Evolutionary conservation across 2,329 filamentous ascomycete species (phyloP).

Genomic region (Fusarium virguliforme): DNA sequence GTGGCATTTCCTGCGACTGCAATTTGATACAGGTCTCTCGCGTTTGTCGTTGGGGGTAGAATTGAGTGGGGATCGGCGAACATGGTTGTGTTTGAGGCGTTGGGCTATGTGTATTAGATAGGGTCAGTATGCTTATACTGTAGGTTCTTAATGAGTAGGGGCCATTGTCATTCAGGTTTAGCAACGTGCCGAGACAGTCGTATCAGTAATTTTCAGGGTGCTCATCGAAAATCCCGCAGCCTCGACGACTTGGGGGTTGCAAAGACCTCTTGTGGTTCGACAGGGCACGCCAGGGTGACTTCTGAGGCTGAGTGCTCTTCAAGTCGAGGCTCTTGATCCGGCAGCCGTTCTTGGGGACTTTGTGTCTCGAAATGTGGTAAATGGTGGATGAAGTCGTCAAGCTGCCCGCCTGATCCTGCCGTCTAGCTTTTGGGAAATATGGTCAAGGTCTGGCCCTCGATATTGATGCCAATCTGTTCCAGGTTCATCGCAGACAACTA

Average conservation of each 20-base stretch:
- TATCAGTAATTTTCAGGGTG: too few relatives aligned
- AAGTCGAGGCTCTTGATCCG: conserved; percentile 1
- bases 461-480: conserved; percentile 15
- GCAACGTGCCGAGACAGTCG: too few relatives aligned
- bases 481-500: conserved; percentile 38
- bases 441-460: conserved; percentile 15
- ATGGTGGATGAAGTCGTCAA: neutral
- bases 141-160: neutral
- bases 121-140: neutral
- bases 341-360: conserved; percentile 24
- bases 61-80: neutral
- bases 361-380: conserved; percentile 22
- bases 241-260: neutral
- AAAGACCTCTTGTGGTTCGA: conserved; percentile 33
- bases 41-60: too few relatives aligned
- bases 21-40: too few relatives aligned
- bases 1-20: neutral
- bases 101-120: neutral
- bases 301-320: conserved; percentile 17
- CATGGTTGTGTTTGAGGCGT: neutral
- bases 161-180: neutral
- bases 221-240: too few relatives aligned
- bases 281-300: conserved; percentile 41
- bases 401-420: conserved; percentile 12
- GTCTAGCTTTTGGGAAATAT: conserved; percentile 22